These are phyloP conservation scores for Picea engelmannii DNA, from an alignment of 83 land plant species.

Conservation along the genomic window DNA sequence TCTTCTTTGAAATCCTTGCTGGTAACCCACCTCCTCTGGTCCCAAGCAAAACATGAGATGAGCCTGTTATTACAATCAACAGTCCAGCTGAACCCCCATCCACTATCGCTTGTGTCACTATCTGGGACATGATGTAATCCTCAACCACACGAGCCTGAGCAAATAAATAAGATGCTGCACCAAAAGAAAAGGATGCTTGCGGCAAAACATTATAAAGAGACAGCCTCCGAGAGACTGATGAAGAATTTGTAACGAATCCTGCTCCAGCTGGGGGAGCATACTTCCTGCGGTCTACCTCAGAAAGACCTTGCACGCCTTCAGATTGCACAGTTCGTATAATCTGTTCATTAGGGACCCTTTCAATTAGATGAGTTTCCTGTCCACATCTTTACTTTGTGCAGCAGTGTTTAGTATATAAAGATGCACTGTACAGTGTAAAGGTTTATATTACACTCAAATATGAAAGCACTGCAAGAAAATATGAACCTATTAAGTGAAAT, in stretches of 20 bases:
- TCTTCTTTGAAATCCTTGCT: constrained; percentile 78
- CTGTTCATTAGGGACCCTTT: constrained; percentile 23
- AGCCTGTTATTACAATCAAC: constrained; percentile 84
- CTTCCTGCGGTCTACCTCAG: constrained; percentile 54
- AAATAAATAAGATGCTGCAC: constrained; percentile 85
- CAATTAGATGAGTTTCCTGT: neutral
- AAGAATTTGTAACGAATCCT: constrained; percentile 59
- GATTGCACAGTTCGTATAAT: constrained; percentile 83
- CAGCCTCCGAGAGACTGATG: constrained; percentile 44
- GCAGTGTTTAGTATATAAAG: neutral
- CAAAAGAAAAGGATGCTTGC: constrained; percentile 57
- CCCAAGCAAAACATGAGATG: constrained; percentile 84
- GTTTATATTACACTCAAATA: neutral
- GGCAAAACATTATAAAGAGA: constrained; percentile 39
- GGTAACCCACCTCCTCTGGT: constrained; percentile 86
- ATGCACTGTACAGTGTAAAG: neutral
- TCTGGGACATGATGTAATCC: constrained; percentile 84
- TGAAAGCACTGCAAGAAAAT: neutral
- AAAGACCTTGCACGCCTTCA: constrained; percentile 80
- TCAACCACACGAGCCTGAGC: constrained; percentile 85
- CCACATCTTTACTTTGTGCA: constrained; percentile 7
- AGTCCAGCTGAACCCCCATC: constrained; percentile 74
- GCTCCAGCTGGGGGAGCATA: constrained; percentile 81
- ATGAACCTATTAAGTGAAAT: too few relatives aligned
- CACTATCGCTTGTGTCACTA: constrained; percentile 46